These are phyloP conservation scores for Torrubiella hemipterigena DNA, from an alignment of 2,329 filamentous ascomycete species.

Conservation along the genomic window DNA sequence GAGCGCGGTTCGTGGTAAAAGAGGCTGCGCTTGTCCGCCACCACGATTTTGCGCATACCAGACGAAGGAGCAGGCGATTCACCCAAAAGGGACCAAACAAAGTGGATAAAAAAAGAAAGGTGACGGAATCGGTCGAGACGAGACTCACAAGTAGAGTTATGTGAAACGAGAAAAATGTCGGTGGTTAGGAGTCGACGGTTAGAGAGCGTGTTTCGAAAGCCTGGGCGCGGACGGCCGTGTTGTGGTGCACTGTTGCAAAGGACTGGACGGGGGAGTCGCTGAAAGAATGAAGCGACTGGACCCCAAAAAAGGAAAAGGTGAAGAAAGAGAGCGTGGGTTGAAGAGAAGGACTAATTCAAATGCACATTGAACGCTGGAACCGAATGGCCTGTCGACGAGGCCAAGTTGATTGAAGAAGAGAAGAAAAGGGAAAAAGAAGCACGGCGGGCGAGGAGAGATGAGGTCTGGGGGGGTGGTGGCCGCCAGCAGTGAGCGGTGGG, in stretches of 20 bases:
- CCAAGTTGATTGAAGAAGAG: no score
- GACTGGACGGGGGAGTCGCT: slow-evolving; percentile 27
- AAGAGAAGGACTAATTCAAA: no score
- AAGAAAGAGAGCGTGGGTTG: slow-evolving; percentile 13
- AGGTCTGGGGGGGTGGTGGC: no score
- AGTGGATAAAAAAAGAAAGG: not conserved
- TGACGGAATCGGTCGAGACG: no score
- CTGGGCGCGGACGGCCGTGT: slow-evolving; percentile 2
- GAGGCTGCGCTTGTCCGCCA: slow-evolving; percentile 1
- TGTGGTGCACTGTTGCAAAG: slow-evolving; percentile 14
- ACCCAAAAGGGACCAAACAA: not conserved
- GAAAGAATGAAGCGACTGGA: slow-evolving; percentile 19
- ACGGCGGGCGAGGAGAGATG: no score
- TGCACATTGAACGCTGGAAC: no score
- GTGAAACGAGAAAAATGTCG: not conserved
- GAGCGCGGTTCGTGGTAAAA: not conserved
- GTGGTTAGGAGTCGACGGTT: not conserved
- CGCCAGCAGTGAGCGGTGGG: no score
- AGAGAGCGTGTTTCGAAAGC: slow-evolving; percentile 4
- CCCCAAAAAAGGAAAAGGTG: slow-evolving; percentile 15
- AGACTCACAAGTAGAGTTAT: not conserved
- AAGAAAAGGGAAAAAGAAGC: no score
- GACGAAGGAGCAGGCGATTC: not conserved
- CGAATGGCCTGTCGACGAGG: no score
- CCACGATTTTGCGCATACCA: not conserved